phyloP scores from a whole-genome alignment of 148 eudicot species.

The Arctostaphylos glauca region DNA sequence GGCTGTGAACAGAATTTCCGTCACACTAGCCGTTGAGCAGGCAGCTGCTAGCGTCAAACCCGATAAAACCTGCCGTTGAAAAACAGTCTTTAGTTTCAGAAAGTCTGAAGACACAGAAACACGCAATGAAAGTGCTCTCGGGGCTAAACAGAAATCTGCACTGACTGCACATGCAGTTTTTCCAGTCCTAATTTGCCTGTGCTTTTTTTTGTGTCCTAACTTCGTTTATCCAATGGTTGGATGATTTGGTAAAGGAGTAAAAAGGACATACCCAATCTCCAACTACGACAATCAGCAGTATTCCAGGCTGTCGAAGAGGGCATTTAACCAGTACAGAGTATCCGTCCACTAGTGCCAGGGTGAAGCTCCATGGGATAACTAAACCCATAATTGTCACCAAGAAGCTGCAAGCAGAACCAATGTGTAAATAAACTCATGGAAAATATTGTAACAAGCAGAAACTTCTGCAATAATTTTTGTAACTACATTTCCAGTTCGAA shows the following conservation, averaged over 20 bases:
- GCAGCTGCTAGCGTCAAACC: conserved; percentile 52
- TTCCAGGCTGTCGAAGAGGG: conserved; percentile 41
- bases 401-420: conserved; percentile 29
- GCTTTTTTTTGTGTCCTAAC: background rate
- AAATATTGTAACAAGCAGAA: background rate
- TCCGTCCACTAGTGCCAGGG: conserved; percentile 45
- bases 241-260: background rate
- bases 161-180: no score
- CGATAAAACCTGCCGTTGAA: conserved; percentile 35
- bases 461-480: no score
- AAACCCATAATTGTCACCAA: conserved; percentile 65
- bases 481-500: no score
- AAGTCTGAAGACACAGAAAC: background rate
- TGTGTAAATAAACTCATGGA: background rate
- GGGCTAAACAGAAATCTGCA: no score
- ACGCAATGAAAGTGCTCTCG: no score
- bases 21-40: conserved; percentile 46
- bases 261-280: conserved; percentile 53
- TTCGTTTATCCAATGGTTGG: background rate
- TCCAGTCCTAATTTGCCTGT: no score
- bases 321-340: conserved; percentile 44
- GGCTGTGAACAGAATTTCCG: conserved; percentile 37
- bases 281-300: conserved; percentile 29
- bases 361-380: conserved; percentile 64
- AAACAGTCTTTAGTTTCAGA: background rate